Conservation (phyloP, 208 protist genomes). For the Endotrypanum monterogeii region DNA sequence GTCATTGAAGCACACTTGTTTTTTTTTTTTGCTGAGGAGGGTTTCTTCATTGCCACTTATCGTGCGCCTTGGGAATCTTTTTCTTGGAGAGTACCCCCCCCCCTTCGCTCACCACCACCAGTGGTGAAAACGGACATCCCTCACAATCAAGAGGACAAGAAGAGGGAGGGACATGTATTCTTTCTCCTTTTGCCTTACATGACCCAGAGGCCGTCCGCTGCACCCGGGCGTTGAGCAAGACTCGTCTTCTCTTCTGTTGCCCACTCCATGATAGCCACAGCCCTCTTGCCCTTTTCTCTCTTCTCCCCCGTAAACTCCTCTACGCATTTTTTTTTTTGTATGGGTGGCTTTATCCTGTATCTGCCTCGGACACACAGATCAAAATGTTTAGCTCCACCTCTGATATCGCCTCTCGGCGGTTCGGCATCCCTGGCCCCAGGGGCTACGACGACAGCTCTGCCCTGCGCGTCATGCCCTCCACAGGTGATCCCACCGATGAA, state of each 20-base stretch:
- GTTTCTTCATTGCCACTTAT: background rate
- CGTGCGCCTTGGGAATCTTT: background rate
- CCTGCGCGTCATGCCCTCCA: slow-evolving; percentile 33
- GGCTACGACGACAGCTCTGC: slow-evolving; percentile 9
- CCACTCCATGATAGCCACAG: background rate
- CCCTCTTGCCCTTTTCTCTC: background rate
- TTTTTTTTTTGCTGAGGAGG: background rate
- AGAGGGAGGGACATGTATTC: background rate
- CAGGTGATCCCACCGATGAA: slow-evolving; percentile 52
- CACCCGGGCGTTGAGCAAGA: background rate
- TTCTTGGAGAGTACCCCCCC: background rate
- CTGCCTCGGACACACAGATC: background rate
- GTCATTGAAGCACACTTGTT: background rate
- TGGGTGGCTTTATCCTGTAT: background rate
- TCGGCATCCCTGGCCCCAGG: slow-evolving; percentile 10
- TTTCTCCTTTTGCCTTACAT: background rate
- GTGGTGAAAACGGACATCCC: background rate
- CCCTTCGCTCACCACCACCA: no score
- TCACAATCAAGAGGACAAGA: background rate
- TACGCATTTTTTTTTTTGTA: background rate
- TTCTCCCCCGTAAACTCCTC: background rate
- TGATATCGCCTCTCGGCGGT: slow-evolving; percentile 9
- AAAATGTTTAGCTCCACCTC: slow-evolving; percentile 30
- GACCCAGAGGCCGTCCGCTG: background rate
- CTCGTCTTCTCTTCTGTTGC: background rate